Percentiles rank a stretch among this genome's conserved stretches.
Conservation (phyloP, 78 protist genomes). For the slime mould (Dictyostelium discoideum) region DNA sequence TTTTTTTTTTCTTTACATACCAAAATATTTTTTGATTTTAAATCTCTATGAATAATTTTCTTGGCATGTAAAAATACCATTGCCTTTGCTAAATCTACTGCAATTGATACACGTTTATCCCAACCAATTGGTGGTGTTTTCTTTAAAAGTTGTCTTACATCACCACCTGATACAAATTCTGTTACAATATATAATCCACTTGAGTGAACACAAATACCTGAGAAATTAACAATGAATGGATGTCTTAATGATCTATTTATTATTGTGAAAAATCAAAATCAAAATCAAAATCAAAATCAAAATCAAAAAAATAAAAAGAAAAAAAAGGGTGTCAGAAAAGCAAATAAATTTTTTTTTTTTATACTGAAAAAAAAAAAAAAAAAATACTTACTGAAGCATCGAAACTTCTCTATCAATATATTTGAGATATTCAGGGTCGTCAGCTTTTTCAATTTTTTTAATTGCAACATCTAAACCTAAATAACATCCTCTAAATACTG, state of each 20-base stretch:
- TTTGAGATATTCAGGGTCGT: slow-evolving; percentile 74
- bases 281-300: neutral
- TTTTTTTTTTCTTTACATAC: slow-evolving; percentile 4
- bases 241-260: slow-evolving; percentile 64
- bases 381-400: slow-evolving; percentile 68
- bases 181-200: slow-evolving; percentile 79
- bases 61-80: slow-evolving; percentile 77
- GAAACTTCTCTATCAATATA: slow-evolving; percentile 81
- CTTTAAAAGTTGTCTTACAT: slow-evolving; percentile 66
- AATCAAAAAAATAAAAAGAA: neutral
- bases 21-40: slow-evolving; percentile 79
- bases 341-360: neutral
- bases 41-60: slow-evolving; percentile 80
- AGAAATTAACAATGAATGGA: slow-evolving; percentile 81
- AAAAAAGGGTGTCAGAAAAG: neutral
- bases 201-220: slow-evolving; percentile 77
- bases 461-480: slow-evolving; percentile 81
- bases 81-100: slow-evolving; percentile 77
- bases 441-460: slow-evolving; percentile 78
- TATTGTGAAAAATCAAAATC: neutral
- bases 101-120: slow-evolving; percentile 73
- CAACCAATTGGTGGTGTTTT: slow-evolving; percentile 62
- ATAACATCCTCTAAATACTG: slow-evolving; percentile 65
- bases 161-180: slow-evolving; percentile 85
- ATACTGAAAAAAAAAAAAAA: too few relatives aligned